Conservation (phyloP, 495 filamentous ascomycete species). For the Evernia prunastri region DNA sequence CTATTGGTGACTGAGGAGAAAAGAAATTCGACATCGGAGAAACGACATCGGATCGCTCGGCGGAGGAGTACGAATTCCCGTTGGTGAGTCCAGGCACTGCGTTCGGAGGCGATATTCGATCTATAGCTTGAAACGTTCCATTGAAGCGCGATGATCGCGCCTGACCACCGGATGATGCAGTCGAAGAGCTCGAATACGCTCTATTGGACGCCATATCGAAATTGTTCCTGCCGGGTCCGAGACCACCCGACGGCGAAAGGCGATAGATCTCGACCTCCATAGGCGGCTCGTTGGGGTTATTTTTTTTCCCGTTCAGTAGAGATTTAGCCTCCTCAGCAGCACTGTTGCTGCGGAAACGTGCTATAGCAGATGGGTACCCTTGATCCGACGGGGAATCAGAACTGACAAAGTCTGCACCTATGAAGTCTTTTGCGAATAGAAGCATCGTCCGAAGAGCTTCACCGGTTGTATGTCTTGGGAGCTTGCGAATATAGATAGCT, state of each 20-base stretch:
- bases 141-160: constrained; percentile 70
- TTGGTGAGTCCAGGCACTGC: constrained; percentile 49
- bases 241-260: constrained; percentile 36
- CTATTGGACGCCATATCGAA: constrained; percentile 51
- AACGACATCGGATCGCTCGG: constrained; percentile 54
- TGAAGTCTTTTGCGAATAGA: constrained; percentile 75
- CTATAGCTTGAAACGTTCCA: constrained; percentile 65
- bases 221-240: constrained; percentile 51
- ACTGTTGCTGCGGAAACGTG: constrained; percentile 61
- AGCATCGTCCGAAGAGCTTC: constrained; percentile 75
- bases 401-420: constrained; percentile 64
- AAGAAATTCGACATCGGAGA: constrained; percentile 68
- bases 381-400: constrained; percentile 59
- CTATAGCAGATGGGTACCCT: constrained; percentile 67
- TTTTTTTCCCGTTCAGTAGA: constrained; percentile 73
- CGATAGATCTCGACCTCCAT: constrained; percentile 72
- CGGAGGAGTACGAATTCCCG: constrained; percentile 31
- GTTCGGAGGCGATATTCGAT: constrained; percentile 61
- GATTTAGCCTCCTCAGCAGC: constrained; percentile 73
- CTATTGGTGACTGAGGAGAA: constrained; percentile 77
- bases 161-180: constrained; percentile 47
- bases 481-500: constrained; percentile 65
- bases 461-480: constrained; percentile 65
- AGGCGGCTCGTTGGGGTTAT: constrained; percentile 63
- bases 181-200: constrained; percentile 49